Evolutionary conservation across 305 asterid genomes (phyloP), one percentile per base, ranked within the genome.

Genomic region (Fraxinus nigra): DNA sequence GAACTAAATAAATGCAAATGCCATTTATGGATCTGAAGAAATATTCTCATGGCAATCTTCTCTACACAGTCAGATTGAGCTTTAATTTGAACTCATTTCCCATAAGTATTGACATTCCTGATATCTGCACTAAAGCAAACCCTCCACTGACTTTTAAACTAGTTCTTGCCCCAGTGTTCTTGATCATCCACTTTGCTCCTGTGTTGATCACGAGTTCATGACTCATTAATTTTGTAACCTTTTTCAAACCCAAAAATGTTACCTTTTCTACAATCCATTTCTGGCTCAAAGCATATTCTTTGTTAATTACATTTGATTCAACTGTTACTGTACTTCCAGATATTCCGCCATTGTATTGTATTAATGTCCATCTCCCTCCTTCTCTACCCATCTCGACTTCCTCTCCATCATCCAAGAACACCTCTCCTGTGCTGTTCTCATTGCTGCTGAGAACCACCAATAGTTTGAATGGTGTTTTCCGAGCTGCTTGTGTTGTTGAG

Each of bases 381-480:
- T 0, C 51, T 43, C 35, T 74, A 7, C 89, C 90, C 80, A 85
- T 86, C 35, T 85, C 86, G 18, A 88, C 79, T 18, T 84, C 90
- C 32, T 88, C 89, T 37, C 89, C 93, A 65, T 87, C 87, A 56
- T 88, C 91, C 77, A 88, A 74, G 82, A 88, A 90, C 73, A 85
- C 81, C 78, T 84, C 90, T 2, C 91, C 91, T 0, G 89, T 83
- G 26, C 89, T 84, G 61, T 82, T 87, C 24, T 73, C 76, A 1
- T 32, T 81, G 54, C 76, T 77, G 82, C 89, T 82, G 20, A 88
- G 79, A 13, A 70, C 91, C 69, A 86, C 85, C 78, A 84, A 40
- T 4, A 86, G 80, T 59, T 84, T 59, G 56, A 86, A 84, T 10
- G 89, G 69, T 3, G 84, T 84, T 74, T 76, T 67, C 22, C 84